Evolutionary conservation across 352 stramenopile species (phyloP), one percentile per base, ranked within the genome.

Genomic region (Phytophthora cryptogea): DNA sequence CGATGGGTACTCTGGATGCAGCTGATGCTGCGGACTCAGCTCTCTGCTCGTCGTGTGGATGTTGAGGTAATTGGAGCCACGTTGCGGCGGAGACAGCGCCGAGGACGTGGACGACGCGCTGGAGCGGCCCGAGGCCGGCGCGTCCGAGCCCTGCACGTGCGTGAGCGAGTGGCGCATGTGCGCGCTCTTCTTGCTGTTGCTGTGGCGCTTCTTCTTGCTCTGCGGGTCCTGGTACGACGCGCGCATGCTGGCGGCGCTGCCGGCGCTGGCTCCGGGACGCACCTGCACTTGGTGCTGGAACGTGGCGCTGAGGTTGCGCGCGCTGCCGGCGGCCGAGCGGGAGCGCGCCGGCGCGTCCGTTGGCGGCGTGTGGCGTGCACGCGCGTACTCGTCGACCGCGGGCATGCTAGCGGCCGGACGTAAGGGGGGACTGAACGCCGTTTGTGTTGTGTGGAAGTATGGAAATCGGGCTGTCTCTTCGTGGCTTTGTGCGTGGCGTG

Each of bases 131-230:
- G 68, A 66, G 4, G 61, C 61, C 17, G 63, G 69, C 11, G 54
- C 53, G 8, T 72, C 66, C n/a, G 52, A 44, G 2, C 37, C 46
- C 33, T 82, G 71, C 17, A 80, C 73, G 55, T 86, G 68, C 31
- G 68, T 74, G 36, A 86, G 71, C 53, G 76, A 83, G 63, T 86
- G 76, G 5, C 76, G 74, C 53, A 80, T 55, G 8, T 74, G 59
- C 10, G 50, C 30, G 46, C 27, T 76, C 36, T 72, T 76, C 39
- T 68, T 76, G 49, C 58, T 72, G 50, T 59, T 66, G 42, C 52
- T 66, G 30, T 74, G 71, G 23, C 56, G 64, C 55, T 55, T 58
- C 41, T 66, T 76, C 35, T 72, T 63, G 48, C 59, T 32, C 33
- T 54, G 27, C 28, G 70, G 53, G 37, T 79, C 68, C 47, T 83